phyloP scores from a whole-genome alignment of 2,329 filamentous ascomycete species.

The Talaromyces albobiverticillius region DNA sequence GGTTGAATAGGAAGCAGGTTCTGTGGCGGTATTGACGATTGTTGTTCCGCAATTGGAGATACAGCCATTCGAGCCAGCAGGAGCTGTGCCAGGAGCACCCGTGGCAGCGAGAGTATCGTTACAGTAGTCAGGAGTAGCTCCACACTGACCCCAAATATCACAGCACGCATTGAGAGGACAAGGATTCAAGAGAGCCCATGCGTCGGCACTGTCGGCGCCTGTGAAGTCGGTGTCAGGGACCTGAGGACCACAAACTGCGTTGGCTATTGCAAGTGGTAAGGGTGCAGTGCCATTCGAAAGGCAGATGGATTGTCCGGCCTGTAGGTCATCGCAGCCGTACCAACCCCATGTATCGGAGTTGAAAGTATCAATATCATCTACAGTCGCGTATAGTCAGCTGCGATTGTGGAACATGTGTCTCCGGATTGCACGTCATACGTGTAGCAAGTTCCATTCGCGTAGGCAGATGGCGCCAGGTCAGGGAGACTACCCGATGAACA shows the following conservation, averaged over 20 bases:
- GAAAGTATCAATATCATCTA: conserved; percentile 32
- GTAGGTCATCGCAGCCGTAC: conserved; percentile 34
- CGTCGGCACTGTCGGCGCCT: conserved; percentile 23
- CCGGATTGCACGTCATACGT: conserved; percentile 30
- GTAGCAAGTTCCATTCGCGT: conserved; percentile 37
- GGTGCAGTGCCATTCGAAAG: conserved; percentile 36
- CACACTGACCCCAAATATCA: conserved; percentile 45
- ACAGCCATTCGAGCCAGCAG: conserved; percentile 32
- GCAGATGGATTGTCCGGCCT: conserved; percentile 31
- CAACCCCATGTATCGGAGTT: conserved; percentile 45
- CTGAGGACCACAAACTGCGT: conserved; percentile 44
- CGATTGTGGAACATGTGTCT: conserved; percentile 35
- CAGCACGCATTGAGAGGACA: conserved; percentile 47
- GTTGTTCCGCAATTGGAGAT: conserved; percentile 43
- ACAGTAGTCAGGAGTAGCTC: conserved; percentile 47
- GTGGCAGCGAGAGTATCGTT: conserved; percentile 22
- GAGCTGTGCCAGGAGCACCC: conserved; percentile 38
- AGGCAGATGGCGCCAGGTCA: conserved; percentile 14
- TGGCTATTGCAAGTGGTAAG: conserved; percentile 33
- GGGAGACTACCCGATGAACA: not conserved
- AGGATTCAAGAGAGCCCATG: conserved; percentile 41
- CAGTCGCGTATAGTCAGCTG: conserved; percentile 25
- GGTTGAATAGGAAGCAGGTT: conserved; percentile 20
- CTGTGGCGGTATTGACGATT: conserved; percentile 26
- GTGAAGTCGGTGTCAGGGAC: conserved; percentile 31